Evolutionary conservation across 1,284 basidiomycete genomes (phyloP), one percentile per base, ranked within the genome.

Genomic region (Ustilago nuda): DNA sequence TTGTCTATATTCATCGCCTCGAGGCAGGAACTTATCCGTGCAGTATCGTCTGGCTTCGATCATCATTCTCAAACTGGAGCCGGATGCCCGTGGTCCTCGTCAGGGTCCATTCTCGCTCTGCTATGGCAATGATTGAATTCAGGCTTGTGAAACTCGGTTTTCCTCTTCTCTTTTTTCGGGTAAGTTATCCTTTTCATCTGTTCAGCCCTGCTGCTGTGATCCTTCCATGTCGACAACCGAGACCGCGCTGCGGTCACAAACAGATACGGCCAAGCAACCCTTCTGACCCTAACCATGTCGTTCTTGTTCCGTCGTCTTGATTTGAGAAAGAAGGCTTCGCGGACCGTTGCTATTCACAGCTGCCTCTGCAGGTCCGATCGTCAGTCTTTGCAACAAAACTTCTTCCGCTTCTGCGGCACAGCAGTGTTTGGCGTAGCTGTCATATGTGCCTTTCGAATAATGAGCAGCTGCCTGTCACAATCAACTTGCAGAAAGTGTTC

Each of bases 121-220:
- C 43, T 17, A 45, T 45, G n/a, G 19, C 8, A 15, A 17, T 41
- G 39, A 43, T 13, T 35, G 32, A 27, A 19, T 35, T 15, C 41
- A 32, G 55, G 58, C 7, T 23, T 45, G 59, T 52, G 59, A 54
- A 41, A 56, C 54, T 46, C 53, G 45, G 35, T 53, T 61, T 61
- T 51, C 30, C 41, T 17, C 35, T 13, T 46, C 15, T 36, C n/a
- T 45, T 19, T 39, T 19, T 37, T 12, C 43, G 43, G 13, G 9
- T 45, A 27, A 27, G 23, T 27, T 27, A 45, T 45, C n/a, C 43
- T 50, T 23, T 36, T 23, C 9, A 23, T 15, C 30, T 46, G 41
- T 30, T 23, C n/a, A 52, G 61, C 55, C 61, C 35, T 53, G 2
- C 23, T 27, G 23, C 23, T 27, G n/a, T 45, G 43, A 9, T 45